Conservation (phyloP, 2,329 filamentous ascomycete genomes). For the Pseudogymnoascus sp. region DNA sequence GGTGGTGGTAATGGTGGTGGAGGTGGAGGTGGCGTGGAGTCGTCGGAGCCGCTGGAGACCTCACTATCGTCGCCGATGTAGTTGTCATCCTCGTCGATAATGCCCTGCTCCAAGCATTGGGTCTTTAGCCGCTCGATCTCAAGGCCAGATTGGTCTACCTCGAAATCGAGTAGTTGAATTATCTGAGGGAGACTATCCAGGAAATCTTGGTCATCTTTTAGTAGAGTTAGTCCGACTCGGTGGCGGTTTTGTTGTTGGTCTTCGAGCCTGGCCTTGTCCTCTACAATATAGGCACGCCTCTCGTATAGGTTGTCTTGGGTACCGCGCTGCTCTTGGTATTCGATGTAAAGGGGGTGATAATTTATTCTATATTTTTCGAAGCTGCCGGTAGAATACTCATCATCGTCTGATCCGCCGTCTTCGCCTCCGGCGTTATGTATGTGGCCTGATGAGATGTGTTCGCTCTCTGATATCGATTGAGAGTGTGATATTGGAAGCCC, state of each 20-base stretch:
- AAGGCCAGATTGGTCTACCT: conserved; percentile 11
- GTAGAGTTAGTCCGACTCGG: conserved; percentile 10
- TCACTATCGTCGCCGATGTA: not conserved
- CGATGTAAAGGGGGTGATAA: conserved; percentile 17
- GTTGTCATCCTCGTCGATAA: conserved; percentile 20
- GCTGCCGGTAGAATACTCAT: not conserved
- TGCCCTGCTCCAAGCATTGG: conserved; percentile 15
- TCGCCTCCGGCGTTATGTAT: not conserved
- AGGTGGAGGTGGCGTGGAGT: too few species aligned
- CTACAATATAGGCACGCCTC: too few species aligned
- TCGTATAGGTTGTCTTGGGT: conserved; percentile 19
- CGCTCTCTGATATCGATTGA: not conserved
- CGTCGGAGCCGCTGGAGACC: too few species aligned
- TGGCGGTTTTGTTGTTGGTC: conserved; percentile 11
- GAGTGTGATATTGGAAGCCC: conserved; percentile 1
- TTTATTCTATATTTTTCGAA: not conserved
- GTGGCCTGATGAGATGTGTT: not conserved
- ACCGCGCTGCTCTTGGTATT: conserved; percentile 16
- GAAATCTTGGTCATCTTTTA: conserved; percentile 16
- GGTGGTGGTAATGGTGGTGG: too few species aligned
- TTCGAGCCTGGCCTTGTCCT: too few species aligned
- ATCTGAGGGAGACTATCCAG: conserved; percentile 15
- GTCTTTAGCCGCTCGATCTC: conserved; percentile 13
- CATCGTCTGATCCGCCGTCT: not conserved
- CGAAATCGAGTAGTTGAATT: conserved; percentile 4